Conservation (phyloP, 768 basidiomycete genomes). For the Sporobolomyces roseus region DNA sequence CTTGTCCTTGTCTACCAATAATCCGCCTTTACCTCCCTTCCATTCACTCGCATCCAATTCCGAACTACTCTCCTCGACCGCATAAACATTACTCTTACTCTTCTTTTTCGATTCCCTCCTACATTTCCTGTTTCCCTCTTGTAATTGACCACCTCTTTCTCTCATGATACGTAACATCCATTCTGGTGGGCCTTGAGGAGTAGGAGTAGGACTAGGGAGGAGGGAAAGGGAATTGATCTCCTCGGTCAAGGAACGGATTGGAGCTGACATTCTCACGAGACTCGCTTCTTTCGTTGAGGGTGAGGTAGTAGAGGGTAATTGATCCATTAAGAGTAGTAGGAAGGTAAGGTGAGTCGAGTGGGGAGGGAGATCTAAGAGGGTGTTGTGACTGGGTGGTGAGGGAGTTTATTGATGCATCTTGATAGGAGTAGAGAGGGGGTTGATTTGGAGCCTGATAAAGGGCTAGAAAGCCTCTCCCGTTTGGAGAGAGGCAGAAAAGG, state of each 20-base stretch:
- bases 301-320: not conserved
- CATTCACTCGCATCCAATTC: too few species aligned
- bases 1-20: too few species aligned
- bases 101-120: not conserved
- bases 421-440: not conserved
- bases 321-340: not conserved
- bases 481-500: not conserved
- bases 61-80: too few species aligned
- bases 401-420: slow-evolving; percentile 7
- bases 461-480: not conserved
- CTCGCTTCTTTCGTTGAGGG: too few species aligned
- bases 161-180: slow-evolving; percentile 13
- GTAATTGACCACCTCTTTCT: not conserved
- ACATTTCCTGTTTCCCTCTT: not conserved
- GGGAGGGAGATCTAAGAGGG: too few species aligned
- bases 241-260: not conserved
- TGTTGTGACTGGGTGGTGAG: not conserved
- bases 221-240: not conserved
- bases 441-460: too few species aligned
- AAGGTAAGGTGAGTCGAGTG: not conserved
- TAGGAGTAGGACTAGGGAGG: too few species aligned
- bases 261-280: too few species aligned
- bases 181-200: not conserved
- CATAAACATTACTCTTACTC: not conserved
- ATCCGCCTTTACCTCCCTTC: too few species aligned